phyloP scores from a whole-genome alignment of 2,329 filamentous ascomycete genomes.

The Colletotrichum sp. region DNA sequence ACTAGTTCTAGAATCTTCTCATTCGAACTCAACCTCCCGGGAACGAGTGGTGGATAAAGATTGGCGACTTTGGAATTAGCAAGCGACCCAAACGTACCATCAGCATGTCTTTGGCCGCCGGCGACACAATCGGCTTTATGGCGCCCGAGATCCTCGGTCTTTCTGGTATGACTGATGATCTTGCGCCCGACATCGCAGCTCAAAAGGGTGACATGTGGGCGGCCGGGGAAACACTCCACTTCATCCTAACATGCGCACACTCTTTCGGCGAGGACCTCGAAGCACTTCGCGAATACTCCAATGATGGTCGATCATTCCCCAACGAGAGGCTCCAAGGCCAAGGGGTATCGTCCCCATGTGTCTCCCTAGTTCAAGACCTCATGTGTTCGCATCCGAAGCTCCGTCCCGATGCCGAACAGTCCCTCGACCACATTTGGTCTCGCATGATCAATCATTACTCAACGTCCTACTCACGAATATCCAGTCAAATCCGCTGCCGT shows the following conservation, averaged over 20 bases:
- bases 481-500: not conserved
- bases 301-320: not conserved
- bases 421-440: not conserved
- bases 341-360: not conserved
- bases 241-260: not conserved
- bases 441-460: not conserved
- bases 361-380: not conserved
- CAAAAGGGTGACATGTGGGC: not conserved
- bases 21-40: not conserved
- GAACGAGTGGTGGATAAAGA: not conserved
- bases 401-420: not conserved
- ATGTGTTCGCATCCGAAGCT: not conserved
- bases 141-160: not conserved
- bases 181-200: not conserved
- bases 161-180: not conserved
- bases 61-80: constrained; percentile 3
- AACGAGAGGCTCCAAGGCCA: not conserved
- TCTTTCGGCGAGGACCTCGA: not conserved
- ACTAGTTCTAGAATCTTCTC: not conserved
- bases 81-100: not conserved
- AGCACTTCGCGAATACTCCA: not conserved
- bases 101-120: not conserved
- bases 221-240: not conserved
- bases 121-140: not conserved
- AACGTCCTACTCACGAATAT: not conserved